phyloP scores from a whole-genome alignment of 495 filamentous ascomycete species.

The Durotheca rogersii region DNA sequence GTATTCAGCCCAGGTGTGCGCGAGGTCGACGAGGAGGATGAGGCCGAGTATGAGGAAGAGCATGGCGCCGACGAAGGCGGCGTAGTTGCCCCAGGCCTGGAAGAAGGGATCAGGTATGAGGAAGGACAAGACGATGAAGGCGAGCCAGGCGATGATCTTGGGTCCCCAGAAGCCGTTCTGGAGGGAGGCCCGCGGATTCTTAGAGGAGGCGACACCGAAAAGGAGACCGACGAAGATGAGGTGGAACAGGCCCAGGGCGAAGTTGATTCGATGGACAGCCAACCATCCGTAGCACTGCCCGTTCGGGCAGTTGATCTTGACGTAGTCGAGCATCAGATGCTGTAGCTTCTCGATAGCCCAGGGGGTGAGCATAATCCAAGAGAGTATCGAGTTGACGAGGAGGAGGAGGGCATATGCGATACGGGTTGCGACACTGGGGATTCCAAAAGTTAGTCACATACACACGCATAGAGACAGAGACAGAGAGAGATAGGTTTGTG shows the following conservation, averaged over 20 bases:
- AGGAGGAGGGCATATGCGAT: constrained; percentile 97
- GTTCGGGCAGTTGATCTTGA: constrained; percentile 86
- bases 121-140: constrained; percentile 85
- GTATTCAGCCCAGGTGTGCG: constrained; percentile 96
- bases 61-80: constrained; percentile 85
- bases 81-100: constrained; percentile 92
- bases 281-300: constrained; percentile 94
- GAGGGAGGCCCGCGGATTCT: constrained; percentile 79
- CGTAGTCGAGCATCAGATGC: constrained; percentile 88
- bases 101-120: constrained; percentile 96
- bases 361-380: constrained; percentile 98
- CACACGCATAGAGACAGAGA: no score
- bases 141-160: constrained; percentile 74
- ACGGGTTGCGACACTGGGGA: constrained; percentile 92
- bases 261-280: constrained; percentile 96
- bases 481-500: no score
- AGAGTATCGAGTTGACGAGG: constrained; percentile 90
- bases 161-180: constrained; percentile 95
- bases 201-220: constrained; percentile 82
- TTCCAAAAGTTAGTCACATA: no score
- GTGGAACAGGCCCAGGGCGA: constrained; percentile 93
- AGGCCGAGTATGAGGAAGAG: constrained; percentile 91
- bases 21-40: constrained; percentile 90
- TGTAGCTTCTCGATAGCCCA: constrained; percentile 97
- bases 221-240: constrained; percentile 78